phyloP scores from a whole-genome alignment of 768 basidiomycete genomes.

The Suillus lakei region DNA sequence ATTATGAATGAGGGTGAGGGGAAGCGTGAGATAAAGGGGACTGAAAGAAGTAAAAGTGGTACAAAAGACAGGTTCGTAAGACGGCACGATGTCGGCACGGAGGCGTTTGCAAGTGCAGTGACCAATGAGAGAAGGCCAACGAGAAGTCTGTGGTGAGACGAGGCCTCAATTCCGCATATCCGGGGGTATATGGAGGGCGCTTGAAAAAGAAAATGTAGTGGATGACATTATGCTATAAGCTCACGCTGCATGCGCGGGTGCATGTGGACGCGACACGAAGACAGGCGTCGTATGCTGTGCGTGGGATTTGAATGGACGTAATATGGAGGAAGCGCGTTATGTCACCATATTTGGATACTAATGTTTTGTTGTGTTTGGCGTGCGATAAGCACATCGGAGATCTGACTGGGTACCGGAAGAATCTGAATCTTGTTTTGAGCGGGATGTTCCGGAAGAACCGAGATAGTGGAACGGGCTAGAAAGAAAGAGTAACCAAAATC shows the following conservation, averaged over 20 bases:
- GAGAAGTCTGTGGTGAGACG: slow-evolving; percentile 17
- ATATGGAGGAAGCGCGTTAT: slow-evolving; percentile 23
- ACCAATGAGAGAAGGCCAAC: background rate
- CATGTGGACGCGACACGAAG: no score
- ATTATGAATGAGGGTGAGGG: slow-evolving; percentile 14
- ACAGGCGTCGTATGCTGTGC: slow-evolving; percentile 31
- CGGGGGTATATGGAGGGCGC: slow-evolving; percentile 9
- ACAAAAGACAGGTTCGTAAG: background rate
- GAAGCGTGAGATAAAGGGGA: slow-evolving; percentile 9
- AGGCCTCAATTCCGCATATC: slow-evolving; percentile 20
- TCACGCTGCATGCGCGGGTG: no score
- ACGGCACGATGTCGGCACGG: slow-evolving; percentile 6
- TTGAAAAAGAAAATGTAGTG: no score
- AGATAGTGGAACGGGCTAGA: slow-evolving; percentile 37
- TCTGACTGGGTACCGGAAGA: slow-evolving; percentile 22
- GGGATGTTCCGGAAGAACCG: slow-evolving; percentile 38
- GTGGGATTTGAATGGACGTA: slow-evolving; percentile 38
- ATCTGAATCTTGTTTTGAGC: slow-evolving; percentile 26
- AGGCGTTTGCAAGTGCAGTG: no score
- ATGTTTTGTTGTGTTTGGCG: slow-evolving; percentile 15
- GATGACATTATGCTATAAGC: no score
- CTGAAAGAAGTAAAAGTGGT: slow-evolving; percentile 1
- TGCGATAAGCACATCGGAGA: slow-evolving; percentile 35
- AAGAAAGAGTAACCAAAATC: slow-evolving; percentile 44
- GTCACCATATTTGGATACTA: slow-evolving; percentile 30